Evolutionary conservation across 2,329 filamentous ascomycete genomes (phyloP).

Genomic region (Pseudogymnoascus sp.): DNA sequence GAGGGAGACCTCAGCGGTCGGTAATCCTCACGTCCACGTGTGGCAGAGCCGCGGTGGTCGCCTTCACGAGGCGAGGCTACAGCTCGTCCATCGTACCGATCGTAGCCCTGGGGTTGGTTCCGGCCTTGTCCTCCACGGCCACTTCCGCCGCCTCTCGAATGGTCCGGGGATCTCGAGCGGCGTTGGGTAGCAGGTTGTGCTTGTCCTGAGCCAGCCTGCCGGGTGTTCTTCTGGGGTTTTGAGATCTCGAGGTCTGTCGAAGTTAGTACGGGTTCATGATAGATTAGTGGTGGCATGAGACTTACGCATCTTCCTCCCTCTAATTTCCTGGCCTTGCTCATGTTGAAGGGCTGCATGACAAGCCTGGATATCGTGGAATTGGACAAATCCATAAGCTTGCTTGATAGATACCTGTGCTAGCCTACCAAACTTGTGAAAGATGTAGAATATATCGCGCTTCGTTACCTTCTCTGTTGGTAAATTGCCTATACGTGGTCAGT

Average conservation of each 20-base stretch:
- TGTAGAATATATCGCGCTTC: slow-evolving; percentile 86
- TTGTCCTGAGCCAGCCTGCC: slow-evolving; percentile 36
- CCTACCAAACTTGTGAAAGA: slow-evolving; percentile 78
- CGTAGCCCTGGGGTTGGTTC: slow-evolving; percentile 15
- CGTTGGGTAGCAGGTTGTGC: slow-evolving; percentile 31
- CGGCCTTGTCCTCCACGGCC: slow-evolving; percentile 34
- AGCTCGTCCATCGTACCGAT: slow-evolving; percentile 36
- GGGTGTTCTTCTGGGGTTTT: slow-evolving; percentile 74
- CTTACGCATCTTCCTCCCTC: slow-evolving; percentile 92
- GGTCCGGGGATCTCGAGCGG: slow-evolving; percentile 58
- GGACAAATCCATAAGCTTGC: slow-evolving; percentile 93
- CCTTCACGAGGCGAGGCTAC: slow-evolving; percentile 19
- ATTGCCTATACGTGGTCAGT: slow-evolving; percentile 54
- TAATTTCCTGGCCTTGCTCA: slow-evolving; percentile 73
- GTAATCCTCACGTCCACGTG: slow-evolving; percentile 56
- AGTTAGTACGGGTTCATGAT: slow-evolving; percentile 25
- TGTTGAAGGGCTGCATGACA: slow-evolving; percentile 67
- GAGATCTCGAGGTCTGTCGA: slow-evolving; percentile 76
- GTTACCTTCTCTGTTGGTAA: slow-evolving; percentile 87
- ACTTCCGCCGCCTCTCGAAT: slow-evolving; percentile 33
- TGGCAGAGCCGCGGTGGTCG: slow-evolving; percentile 36
- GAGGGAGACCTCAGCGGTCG: slow-evolving; percentile 54
- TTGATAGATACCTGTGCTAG: slow-evolving; percentile 95
- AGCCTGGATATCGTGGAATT: slow-evolving; percentile 72
- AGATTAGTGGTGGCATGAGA: slow-evolving; percentile 18